Evolutionary conservation across 768 basidiomycete genomes (phyloP).

Genomic region (Termitomyces sp.): DNA sequence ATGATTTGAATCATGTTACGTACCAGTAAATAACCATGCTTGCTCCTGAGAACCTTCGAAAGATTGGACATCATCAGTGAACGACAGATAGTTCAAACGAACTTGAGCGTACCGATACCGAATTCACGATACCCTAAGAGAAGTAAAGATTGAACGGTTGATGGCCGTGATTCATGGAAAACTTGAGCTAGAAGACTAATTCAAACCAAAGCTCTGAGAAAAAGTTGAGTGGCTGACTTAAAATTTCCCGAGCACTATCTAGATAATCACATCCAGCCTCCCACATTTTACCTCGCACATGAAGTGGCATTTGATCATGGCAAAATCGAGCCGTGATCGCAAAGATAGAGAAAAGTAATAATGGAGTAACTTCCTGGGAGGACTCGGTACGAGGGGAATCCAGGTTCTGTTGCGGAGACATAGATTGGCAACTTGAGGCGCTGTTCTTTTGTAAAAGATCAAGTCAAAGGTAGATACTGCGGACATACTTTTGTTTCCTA

Average conservation of each 20-base stretch:
- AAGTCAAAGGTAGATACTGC: neutral
- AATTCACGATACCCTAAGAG: constrained; percentile 81
- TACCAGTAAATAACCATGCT: constrained; percentile 81
- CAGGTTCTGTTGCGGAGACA: constrained; percentile 23
- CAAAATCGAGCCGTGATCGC: constrained; percentile 73
- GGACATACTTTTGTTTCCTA: constrained; percentile 16
- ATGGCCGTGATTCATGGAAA: constrained; percentile 61
- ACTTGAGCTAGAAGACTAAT: constrained; percentile 40
- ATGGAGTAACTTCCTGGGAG: constrained; percentile 57
- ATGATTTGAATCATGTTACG: constrained; percentile 9
- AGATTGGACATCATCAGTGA: neutral
- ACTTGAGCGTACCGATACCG: constrained; percentile 48
- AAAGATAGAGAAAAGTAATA: constrained; percentile 77
- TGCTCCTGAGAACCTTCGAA: constrained; percentile 63
- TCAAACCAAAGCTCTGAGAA: constrained; percentile 2
- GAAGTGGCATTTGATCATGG: constrained; percentile 40
- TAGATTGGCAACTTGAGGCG: constrained; percentile 9
- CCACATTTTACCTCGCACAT: constrained; percentile 55
- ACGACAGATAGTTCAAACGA: neutral
- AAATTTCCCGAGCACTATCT: constrained; percentile 51
- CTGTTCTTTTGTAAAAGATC: neutral
- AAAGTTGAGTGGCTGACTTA: constrained; percentile 39
- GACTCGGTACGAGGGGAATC: constrained; percentile 41
- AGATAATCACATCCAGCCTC: constrained; percentile 64
- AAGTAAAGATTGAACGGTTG: constrained; percentile 77